phyloP scores from a whole-genome alignment of 768 basidiomycete species.

The Termitomyces sp. region DNA sequence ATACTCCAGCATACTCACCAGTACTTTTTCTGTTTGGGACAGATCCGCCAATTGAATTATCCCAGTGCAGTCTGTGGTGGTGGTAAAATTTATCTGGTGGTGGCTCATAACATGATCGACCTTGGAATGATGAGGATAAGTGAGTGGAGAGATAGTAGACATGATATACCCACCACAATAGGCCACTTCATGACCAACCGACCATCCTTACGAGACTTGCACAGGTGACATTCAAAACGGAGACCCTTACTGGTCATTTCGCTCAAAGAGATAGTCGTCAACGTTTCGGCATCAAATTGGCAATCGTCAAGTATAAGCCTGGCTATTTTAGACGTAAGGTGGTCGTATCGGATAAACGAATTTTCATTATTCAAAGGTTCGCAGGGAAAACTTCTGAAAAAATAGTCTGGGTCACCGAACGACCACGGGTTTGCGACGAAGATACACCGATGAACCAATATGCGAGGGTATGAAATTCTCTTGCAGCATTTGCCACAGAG shows the following conservation, averaged over 20 bases:
- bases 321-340: background rate
- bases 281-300: background rate
- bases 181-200: conserved; percentile 15
- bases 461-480: conserved; percentile 6
- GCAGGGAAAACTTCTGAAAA: background rate
- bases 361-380: conserved; percentile 6
- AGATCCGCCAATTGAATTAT: background rate
- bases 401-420: background rate
- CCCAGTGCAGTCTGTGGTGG: background rate
- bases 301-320: conserved; percentile 4
- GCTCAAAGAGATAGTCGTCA: background rate
- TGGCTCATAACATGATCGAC: background rate
- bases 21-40: background rate
- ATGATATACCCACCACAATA: conserved; percentile 1
- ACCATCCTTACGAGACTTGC: conserved; percentile 4
- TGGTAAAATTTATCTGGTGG: background rate
- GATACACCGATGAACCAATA: conserved; percentile 11
- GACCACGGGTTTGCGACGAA: background rate
- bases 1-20: conserved; percentile 2
- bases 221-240: conserved; percentile 10
- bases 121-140: background rate
- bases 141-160: background rate
- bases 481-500: background rate
- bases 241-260: background rate
- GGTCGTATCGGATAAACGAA: conserved; percentile 4